These are phyloP conservation scores for Hyaloraphidium curvatum DNA, from an alignment of 192 early-diverging fungal species.

Conservation along the genomic window DNA sequence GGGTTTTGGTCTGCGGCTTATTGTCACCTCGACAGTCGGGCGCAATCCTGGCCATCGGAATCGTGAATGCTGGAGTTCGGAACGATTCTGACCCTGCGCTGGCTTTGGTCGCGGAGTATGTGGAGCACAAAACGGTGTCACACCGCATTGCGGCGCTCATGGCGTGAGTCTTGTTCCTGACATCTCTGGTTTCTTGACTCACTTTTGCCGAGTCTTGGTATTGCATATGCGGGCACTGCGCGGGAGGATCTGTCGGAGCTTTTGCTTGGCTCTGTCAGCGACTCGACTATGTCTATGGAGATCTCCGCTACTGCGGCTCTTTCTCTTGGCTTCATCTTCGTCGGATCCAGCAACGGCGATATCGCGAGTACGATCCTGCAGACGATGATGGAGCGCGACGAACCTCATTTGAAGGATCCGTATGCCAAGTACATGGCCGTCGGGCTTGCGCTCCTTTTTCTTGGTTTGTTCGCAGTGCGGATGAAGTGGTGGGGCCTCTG, in stretches of 20 bases:
- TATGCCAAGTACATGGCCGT: slow-evolving; percentile 86
- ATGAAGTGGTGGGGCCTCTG: slow-evolving; percentile 4
- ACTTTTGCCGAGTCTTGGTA: slow-evolving; percentile 42
- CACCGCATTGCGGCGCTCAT: slow-evolving; percentile 65
- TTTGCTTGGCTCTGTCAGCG: slow-evolving; percentile 60
- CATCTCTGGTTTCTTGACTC: no score
- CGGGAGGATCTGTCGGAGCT: slow-evolving; percentile 69
- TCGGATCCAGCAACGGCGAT: slow-evolving; percentile 75
- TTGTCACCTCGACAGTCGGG: slow-evolving; percentile 30
- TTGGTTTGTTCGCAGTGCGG: slow-evolving; percentile 41
- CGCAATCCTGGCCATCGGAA: slow-evolving; percentile 79
- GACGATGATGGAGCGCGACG: slow-evolving; percentile 88
- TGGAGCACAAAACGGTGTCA: slow-evolving; percentile 30
- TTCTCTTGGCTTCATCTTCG: slow-evolving; percentile 79
- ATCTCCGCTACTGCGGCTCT: slow-evolving; percentile 73
- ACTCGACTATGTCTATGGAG: slow-evolving; percentile 66
- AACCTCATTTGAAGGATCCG: slow-evolving; percentile 62
- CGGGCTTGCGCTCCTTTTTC: slow-evolving; percentile 70
- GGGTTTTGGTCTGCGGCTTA: background rate
- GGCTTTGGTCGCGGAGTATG: slow-evolving; percentile 68
- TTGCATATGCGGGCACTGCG: slow-evolving; percentile 84
- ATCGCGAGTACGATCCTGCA: slow-evolving; percentile 79
- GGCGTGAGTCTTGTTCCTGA: slow-evolving; percentile 41
- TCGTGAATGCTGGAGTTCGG: slow-evolving; percentile 74
- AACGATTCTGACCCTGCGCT: slow-evolving; percentile 82